Percentiles rank a stretch among this genome's conserved stretches.
Evolutionary conservation across 257 asterid species (phyloP).

Genomic region (Solanum piurae): DNA sequence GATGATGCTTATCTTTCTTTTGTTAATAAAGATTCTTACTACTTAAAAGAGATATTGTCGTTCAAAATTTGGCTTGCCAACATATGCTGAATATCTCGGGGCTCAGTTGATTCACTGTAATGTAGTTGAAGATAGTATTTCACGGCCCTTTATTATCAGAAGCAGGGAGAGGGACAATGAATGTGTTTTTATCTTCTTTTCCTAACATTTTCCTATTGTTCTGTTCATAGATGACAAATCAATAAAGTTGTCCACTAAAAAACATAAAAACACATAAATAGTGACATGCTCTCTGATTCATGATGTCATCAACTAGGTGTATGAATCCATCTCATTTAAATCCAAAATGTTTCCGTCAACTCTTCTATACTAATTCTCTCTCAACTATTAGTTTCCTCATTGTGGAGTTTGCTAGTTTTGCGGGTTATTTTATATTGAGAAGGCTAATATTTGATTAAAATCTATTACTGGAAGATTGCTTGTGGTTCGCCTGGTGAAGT

Average conservation of each 20-base stretch:
- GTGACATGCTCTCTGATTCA: not conserved
- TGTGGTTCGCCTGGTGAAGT: slow-evolving; percentile 80
- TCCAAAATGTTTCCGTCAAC: not conserved
- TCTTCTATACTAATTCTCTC: not conserved
- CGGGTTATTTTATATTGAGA: slow-evolving; percentile 8
- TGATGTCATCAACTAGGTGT: not conserved
- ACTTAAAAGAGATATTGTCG: not conserved
- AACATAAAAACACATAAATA: not conserved
- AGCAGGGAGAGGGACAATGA: not conserved
- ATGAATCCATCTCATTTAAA: not conserved
- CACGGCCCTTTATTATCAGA: not conserved
- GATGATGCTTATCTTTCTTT: not conserved
- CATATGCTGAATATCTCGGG: not conserved
- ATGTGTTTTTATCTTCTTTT: not conserved
- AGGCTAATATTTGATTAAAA: slow-evolving; percentile 1
- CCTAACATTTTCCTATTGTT: not conserved
- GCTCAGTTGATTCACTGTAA: not conserved
- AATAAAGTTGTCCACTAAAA: not conserved
- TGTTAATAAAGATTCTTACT: not conserved
- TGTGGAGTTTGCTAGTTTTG: not conserved
- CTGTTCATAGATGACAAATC: not conserved
- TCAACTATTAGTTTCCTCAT: not conserved
- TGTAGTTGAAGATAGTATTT: not conserved
- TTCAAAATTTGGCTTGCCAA: not conserved
- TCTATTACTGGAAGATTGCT: slow-evolving; percentile 69